Evolutionary conservation across 768 basidiomycete species (phyloP).

Genomic region (Lentinus tigrinus): DNA sequence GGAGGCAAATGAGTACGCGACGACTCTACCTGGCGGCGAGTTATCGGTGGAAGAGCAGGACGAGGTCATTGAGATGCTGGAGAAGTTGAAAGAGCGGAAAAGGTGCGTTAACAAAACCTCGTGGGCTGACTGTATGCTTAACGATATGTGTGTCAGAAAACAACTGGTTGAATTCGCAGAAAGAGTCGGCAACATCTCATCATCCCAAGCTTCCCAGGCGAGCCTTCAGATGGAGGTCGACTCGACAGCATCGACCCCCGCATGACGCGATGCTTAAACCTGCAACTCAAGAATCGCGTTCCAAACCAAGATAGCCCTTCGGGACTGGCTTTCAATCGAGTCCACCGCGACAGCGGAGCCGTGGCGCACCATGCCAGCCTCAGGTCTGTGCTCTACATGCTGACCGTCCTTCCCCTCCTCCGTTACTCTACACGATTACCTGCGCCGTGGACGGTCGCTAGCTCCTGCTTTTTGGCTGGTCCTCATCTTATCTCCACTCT

Average conservation of each 20-base stretch:
- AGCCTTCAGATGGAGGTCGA: slow-evolving; percentile 62
- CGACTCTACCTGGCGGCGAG: slow-evolving; percentile 69
- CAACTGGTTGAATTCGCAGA: slow-evolving; percentile 55
- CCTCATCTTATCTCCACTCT: not conserved
- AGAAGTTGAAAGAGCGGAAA: slow-evolving; percentile 61
- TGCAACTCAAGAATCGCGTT: not conserved
- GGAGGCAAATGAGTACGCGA: slow-evolving; percentile 60
- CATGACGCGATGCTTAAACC: slow-evolving; percentile 6
- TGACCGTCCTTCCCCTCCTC: not conserved
- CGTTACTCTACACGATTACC: not conserved
- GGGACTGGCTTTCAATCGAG: not conserved
- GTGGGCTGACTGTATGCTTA: not conserved
- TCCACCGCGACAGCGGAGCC: not conserved
- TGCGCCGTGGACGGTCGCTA: not conserved
- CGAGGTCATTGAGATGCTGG: slow-evolving; percentile 68
- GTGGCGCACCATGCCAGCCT: not conserved
- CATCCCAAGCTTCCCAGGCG: slow-evolving; percentile 11
- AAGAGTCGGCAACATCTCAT: slow-evolving; percentile 36
- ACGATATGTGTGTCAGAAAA: slow-evolving; percentile 36
- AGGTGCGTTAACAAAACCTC: slow-evolving; percentile 37
- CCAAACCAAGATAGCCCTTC: not conserved
- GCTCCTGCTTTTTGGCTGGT: not conserved
- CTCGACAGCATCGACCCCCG: slow-evolving; percentile 72
- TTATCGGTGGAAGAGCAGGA: slow-evolving; percentile 67
- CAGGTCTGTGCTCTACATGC: not conserved